Evolutionary conservation across 495 filamentous ascomycete genomes (phyloP).

Genomic region (Penicillium simplicissimum): DNA sequence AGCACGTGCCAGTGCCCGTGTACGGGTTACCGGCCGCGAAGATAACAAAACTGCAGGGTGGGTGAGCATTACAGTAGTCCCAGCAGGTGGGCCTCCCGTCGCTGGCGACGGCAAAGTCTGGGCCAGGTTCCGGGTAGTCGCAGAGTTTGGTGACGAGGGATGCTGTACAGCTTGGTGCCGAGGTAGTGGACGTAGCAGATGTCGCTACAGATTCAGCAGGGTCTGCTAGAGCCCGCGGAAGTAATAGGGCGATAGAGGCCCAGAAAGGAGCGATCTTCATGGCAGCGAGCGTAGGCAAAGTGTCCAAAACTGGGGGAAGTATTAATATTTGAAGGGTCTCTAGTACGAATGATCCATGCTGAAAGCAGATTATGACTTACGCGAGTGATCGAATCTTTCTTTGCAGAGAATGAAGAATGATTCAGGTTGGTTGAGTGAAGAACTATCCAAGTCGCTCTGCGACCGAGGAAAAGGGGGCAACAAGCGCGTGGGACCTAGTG

Average conservation of each 20-base stretch:
- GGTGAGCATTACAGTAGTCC: slow-evolving; percentile 33
- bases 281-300: slow-evolving; percentile 24
- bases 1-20: slow-evolving; percentile 26
- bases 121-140: slow-evolving; percentile 23
- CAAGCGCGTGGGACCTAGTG: too few relatives aligned
- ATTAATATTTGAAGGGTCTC: not conserved
- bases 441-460: too few relatives aligned
- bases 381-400: too few relatives aligned
- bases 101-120: slow-evolving; percentile 24
- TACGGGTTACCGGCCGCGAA: slow-evolving; percentile 26
- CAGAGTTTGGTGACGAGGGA: slow-evolving; percentile 28
- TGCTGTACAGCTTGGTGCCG: slow-evolving; percentile 28
- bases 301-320: slow-evolving; percentile 5
- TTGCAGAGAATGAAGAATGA: too few relatives aligned
- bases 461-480: too few relatives aligned
- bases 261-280: slow-evolving; percentile 30
- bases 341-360: too few relatives aligned
- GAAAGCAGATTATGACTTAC: too few relatives aligned
- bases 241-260: slow-evolving; percentile 25
- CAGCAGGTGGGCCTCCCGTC: slow-evolving; percentile 23
- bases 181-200: slow-evolving; percentile 25
- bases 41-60: slow-evolving; percentile 32
- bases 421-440: too few relatives aligned
- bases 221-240: slow-evolving; percentile 22
- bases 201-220: slow-evolving; percentile 9